phyloP scores from a whole-genome alignment of 139 green algal genomes.

The Coelastrella sp. region DNA sequence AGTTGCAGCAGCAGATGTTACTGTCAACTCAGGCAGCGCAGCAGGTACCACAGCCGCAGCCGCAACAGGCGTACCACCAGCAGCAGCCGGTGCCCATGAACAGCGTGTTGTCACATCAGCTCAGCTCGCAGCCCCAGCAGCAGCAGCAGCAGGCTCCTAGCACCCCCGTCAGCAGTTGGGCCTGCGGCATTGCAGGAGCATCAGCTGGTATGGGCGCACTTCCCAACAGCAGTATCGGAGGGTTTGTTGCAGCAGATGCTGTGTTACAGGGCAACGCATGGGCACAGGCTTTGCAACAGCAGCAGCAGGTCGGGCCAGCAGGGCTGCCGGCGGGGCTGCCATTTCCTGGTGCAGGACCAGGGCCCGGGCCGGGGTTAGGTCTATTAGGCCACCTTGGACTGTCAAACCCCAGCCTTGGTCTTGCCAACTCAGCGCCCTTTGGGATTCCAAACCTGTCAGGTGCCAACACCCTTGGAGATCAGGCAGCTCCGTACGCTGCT shows the following conservation, averaged over 20 bases:
- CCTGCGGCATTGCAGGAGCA: not conserved
- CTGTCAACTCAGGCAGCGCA: not conserved
- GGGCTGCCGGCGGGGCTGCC: slow-evolving; percentile 1
- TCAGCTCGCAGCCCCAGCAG: not conserved
- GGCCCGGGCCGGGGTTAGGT: slow-evolving; percentile 3
- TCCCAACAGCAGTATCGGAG: not conserved
- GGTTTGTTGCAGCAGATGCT: not conserved
- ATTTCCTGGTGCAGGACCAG: not conserved
- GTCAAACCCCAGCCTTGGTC: not conserved
- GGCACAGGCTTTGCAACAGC: slow-evolving; percentile 21
- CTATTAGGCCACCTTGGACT: not conserved
- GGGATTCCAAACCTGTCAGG: not conserved
- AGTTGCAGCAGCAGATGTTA: slow-evolving; percentile 35
- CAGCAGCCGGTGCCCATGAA: not conserved
- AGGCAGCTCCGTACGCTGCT: not conserved
- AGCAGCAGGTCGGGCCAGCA: slow-evolving; percentile 6
- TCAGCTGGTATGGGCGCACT: not conserved
- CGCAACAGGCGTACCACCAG: slow-evolving; percentile 24
- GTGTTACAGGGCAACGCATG: not conserved
- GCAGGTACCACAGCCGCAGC: slow-evolving; percentile 8
- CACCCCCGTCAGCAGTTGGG: too few species aligned
- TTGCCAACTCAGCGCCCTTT: not conserved
- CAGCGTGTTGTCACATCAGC: not conserved
- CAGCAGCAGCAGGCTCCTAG: not conserved
- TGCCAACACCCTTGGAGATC: not conserved